phyloP scores from a whole-genome alignment of 1,284 basidiomycete species.

The Cutaneotrichosporon arboriforme region DNA sequence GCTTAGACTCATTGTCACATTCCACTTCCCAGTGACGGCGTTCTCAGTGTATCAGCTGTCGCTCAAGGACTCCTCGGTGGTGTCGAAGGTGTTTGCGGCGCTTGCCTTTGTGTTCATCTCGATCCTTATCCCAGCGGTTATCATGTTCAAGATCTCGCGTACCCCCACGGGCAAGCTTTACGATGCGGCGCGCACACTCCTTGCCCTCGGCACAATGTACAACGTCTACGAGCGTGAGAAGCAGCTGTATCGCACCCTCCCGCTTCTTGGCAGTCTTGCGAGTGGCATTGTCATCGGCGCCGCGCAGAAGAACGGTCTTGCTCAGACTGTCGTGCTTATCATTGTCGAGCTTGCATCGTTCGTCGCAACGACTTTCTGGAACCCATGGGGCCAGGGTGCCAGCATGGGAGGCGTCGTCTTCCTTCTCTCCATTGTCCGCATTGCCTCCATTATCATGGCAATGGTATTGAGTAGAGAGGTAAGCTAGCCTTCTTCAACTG shows the following conservation, averaged over 20 bases:
- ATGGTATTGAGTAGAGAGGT: slow-evolving; percentile 84
- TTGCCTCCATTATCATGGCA: slow-evolving; percentile 80
- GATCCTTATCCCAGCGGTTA: slow-evolving; percentile 65
- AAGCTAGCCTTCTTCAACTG: slow-evolving; percentile 47
- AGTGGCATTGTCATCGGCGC: slow-evolving; percentile 79
- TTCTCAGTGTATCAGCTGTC: slow-evolving; percentile 85
- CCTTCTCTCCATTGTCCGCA: slow-evolving; percentile 80
- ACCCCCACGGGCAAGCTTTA: slow-evolving; percentile 86
- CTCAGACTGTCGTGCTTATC: slow-evolving; percentile 82
- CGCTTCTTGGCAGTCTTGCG: slow-evolving; percentile 73
- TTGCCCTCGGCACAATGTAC: slow-evolving; percentile 90
- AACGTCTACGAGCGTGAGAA: slow-evolving; percentile 89
- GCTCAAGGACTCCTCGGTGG: slow-evolving; percentile 53
- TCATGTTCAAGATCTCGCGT: slow-evolving; percentile 68
- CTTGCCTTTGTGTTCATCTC: slow-evolving; percentile 66
- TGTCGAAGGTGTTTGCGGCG: slow-evolving; percentile 44
- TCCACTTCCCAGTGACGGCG: slow-evolving; percentile 88
- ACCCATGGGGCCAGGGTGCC: slow-evolving; percentile 92
- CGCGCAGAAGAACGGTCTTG: slow-evolving; percentile 80
- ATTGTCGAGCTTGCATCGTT: slow-evolving; percentile 76
- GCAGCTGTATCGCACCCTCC: slow-evolving; percentile 76
- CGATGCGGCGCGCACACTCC: slow-evolving; percentile 83
- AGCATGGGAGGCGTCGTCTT: slow-evolving; percentile 93
- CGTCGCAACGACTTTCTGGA: slow-evolving; percentile 81
- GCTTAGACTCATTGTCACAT: slow-evolving; percentile 78